Evolutionary conservation across 345 rosid species (phyloP).

Genomic region (Noccaea bulbosa): DNA sequence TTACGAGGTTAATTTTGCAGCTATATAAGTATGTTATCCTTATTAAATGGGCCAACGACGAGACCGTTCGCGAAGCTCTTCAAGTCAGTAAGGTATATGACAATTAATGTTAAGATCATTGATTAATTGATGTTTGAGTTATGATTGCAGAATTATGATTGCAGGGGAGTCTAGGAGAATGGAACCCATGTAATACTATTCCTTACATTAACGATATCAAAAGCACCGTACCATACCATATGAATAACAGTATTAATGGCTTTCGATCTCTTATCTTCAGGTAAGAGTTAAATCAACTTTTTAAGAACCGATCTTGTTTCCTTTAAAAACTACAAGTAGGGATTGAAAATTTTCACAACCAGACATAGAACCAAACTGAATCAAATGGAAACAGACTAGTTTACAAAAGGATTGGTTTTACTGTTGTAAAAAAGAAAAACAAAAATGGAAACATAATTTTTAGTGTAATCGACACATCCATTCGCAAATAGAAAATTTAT

Average conservation of each 20-base stretch:
- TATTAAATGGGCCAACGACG: not conserved
- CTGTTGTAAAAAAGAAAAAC: no score
- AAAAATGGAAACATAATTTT: no score
- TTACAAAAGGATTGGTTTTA: no score
- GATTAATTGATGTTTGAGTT: not conserved
- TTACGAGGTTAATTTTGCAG: slow-evolving; percentile 11
- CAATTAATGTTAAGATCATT: not conserved
- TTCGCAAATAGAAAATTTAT: no score
- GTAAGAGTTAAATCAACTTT: not conserved
- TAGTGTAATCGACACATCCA: no score
- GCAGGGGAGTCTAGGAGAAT: slow-evolving; percentile 16
- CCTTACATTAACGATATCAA: not conserved
- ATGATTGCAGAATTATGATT: no score
- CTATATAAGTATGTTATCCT: not conserved
- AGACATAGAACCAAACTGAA: no score
- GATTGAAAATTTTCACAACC: no score
- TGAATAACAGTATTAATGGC: slow-evolving; percentile 1
- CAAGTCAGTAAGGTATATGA: slow-evolving; percentile 5
- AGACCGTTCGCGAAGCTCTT: slow-evolving; percentile 15
- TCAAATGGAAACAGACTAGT: no score
- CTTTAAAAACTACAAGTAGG: no score
- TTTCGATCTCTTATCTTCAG: slow-evolving; percentile 21
- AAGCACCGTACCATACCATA: slow-evolving; percentile 25
- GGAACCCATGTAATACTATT: not conserved
- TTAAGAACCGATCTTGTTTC: no score